Base-by-base conservation (phyloP, 345 rosid species). In the Aurinia saxatilis region DNA sequence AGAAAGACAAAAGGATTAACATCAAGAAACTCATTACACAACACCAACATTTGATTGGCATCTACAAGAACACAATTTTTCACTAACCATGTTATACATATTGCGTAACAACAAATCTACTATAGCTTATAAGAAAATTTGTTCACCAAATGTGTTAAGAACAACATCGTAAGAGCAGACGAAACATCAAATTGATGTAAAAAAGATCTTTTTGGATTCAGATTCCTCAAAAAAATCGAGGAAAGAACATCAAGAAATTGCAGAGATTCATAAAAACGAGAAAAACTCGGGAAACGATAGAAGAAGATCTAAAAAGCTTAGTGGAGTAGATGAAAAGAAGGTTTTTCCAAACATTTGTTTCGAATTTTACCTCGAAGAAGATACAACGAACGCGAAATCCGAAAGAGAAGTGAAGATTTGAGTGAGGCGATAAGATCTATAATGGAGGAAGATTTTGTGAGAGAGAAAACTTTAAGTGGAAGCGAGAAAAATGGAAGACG, bases 401-500 rank as follows among this genome's bases (percentile, higher is more conserved):
- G n/a, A n/a, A n/a, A n/a, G n/a, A n/a, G n/a, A n/a, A n/a, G n/a
- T n/a, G n/a, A n/a, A n/a, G n/a, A n/a, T n/a, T n/a, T 3, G 5
- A 27, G 3, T 55, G 71, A 70, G 62, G 68, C 63, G 40, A 51
- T 17, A 49, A 53, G 42, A n/a, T 81, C 82, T 76, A 60, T 65
- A 53, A 55, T 37, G 70, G 57, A 77, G 16, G 60, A 56, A 58
- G 66, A 68, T 16, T 51, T 11, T 11, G 9, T 51, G 14, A 31
- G 27, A 51, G 40, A 51, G 41, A 18, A 44, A 29, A 16, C 63
- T 57, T 57, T 11, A 15, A 59, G 41, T 15, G 0, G 40, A 59
- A 59, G 64, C 31, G 50, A 58, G 10, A 10, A 18, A n/a, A 14
- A 54, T 21, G 34, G 10, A 2, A 21, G 25, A n/a, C n/a, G n/a